Conservation (phyloP, 78 protist species). For the Emiliania huxleyi region DNA sequence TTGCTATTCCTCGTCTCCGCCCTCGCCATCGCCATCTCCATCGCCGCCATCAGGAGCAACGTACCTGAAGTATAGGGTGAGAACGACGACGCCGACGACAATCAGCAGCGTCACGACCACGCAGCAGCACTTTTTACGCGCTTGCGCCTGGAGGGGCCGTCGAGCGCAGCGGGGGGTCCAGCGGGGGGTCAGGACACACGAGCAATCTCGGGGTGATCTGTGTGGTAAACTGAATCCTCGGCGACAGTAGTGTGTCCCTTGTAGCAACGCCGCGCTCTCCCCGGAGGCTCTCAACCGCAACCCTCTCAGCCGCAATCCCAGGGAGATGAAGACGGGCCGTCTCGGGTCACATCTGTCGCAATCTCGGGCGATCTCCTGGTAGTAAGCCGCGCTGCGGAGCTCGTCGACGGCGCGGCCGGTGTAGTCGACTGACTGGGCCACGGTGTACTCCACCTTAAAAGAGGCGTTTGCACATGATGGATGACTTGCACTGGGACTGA, state of each 20-base stretch:
- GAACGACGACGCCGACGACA: background rate
- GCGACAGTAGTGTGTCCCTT: no score
- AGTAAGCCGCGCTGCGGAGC: conserved; percentile 66
- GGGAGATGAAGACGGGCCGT: background rate
- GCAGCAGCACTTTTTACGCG: background rate
- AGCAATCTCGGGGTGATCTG: background rate
- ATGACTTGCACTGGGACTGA: no score
- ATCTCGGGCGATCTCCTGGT: no score
- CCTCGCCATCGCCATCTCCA: no score
- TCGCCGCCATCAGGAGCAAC: no score
- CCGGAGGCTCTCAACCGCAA: no score
- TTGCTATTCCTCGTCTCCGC: no score
- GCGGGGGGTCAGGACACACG: background rate
- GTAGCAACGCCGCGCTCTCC: no score
- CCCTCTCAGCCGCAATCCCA: background rate
- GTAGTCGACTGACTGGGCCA: conserved; percentile 61
- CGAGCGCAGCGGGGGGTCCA: background rate
- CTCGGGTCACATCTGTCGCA: no score
- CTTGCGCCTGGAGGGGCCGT: background rate
- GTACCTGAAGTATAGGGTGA: no score
- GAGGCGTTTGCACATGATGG: no score
- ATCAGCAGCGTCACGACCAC: background rate
- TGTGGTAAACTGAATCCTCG: no score
- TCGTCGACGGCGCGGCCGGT: conserved; percentile 68
- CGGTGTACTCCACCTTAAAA: conserved; percentile 75